Evolutionary conservation across 2,329 filamentous ascomycete genomes (phyloP), one percentile per base, ranked within the genome.

Genomic region (Hypoxylon sp.): DNA sequence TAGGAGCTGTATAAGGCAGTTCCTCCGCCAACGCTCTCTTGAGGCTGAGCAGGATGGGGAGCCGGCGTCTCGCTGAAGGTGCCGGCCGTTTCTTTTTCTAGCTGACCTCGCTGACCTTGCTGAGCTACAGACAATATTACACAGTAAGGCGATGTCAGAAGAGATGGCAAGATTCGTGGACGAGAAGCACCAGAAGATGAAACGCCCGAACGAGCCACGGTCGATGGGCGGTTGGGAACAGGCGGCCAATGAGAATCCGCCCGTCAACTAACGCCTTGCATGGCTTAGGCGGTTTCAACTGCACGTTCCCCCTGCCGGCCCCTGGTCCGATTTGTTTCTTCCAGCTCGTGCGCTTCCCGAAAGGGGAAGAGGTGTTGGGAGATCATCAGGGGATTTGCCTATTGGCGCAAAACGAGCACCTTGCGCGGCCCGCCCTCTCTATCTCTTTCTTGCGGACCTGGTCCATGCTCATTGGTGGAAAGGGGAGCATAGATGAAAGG

Each of bases 201-300:
- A 71, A 70, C 68, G 59, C 49, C 59, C 51, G 60, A 52, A 26
- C 60, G n/a, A 58, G 55, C 52, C 43, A 64, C 41, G 40, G 52
- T 63, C 66, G 64, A 68, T 62, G 46, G n/a, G 24, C 55, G 35
- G 21, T n/a, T 38, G 50, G 31, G 62, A 67, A 66, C 60, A 60
- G 29, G 11, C 17, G 42, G 7, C 68, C 68, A 70, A 71, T 70
- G 38, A 60, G n/a, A 47, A 27, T 52, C 50, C 58, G 48, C 52
- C 51, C 60, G 43, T 57, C 45, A 53, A 56, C n/a, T 48, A 54
- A 58, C 54, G 56, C 56, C 61, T 53, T 62, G 61, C 63, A 58
- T 61, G 58, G 54, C 47, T 48, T 58, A 52, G 60, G 59, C 58
- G 20, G 62, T 67, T 66, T 65, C 62, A 62, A 62, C 48, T 65